Evolutionary conservation across 1,284 basidiomycete genomes (phyloP), one percentile per base, ranked within the genome.

Genomic region (Fomitiporia mediterranea): DNA sequence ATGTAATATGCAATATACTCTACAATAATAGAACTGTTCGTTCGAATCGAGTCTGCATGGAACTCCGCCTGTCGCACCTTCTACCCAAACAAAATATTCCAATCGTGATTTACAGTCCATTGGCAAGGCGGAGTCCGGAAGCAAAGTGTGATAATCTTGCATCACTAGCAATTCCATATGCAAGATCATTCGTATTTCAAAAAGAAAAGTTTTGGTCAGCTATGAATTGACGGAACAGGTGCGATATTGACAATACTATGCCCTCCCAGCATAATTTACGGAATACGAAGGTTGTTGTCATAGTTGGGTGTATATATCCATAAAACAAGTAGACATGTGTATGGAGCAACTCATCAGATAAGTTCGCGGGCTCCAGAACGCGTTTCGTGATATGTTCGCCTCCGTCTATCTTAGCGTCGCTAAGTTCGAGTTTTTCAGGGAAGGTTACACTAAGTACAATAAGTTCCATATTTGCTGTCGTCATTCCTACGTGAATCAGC

Each of bases 381-480:
- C 82, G 79, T 55, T 80, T 83, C 38, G 85, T 78, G 61, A 97
- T 94, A 63, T 87, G 83, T 69, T 94, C 92, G 15, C 93, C 94
- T 38, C 79, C 74, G n/a, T 91, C 88, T 1, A 90, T 78, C 53
- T 85, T 79, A 55, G 87, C 80, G 5, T 74, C 70, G 0, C 87
- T 86, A 7, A 69, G 69, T 61, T 83, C 79, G 59, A 90, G 69
- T 62, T 79, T 68, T 60, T 81, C 83, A 13, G 79, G 72, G 30
- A 90, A 74, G 1, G 76, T 70, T 1, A 93, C 84, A 56, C 78
- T 76, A 21, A 91, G 74, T 28, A 81, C 71, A 53, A 90, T 77
- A 19, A 91, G 78, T 66, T 87, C 86, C 84, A 92, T 89, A 63
- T 86, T 89, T 21, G 90, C 85, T 50, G 82, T 90, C 21, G 87